Base-by-base conservation (phyloP, 768 basidiomycete species). In the Sporobolomyces roseus region DNA sequence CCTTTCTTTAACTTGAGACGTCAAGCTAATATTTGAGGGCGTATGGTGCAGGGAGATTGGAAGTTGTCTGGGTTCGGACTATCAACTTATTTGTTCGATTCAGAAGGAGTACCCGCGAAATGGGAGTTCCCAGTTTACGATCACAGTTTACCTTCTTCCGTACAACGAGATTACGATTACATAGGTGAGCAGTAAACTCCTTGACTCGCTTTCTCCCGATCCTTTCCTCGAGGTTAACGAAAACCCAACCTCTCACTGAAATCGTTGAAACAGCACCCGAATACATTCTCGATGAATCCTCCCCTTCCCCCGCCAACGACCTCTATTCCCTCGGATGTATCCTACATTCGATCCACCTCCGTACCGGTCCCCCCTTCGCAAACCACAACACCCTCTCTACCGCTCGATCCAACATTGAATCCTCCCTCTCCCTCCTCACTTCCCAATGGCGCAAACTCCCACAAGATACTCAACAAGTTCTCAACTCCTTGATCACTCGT, bases 101-200 rank as follows among this genome's bases (percentile, higher is more conserved):
- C 85, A 6, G 85, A 88, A 67, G 92, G 92, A 9, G 80, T 83
- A 12, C 83, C 88, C 0, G 85, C 91, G 1, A 84, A 85, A 32
- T 98, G 93, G 89, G 88, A 91, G 74, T 96, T 89, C 75, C 93
- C 93, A 0, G 87, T 89, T 29, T 89, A 87, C 69, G 93, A 98
- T 79, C 85, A 85, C 27, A 83, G 88, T 60, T 80, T 89, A 29
- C 90, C 92, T 0, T 78, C 85, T 21, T 89, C 90, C 73, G 84
- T 90, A 8, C 93, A 98, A 78, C 86, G 91, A 52, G 90, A 91
- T 35, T 91, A 93, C 73, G 93, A 99, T 78, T 98, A 92, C 76
- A 89, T 96, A 78, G 92, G 51, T 70, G 46, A n/a, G 45, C 33
- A 61, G 41, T n/a, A n/a, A n/a, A n/a, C n/a, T n/a, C n/a, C n/a